Evolutionary conservation across 139 green algal genomes (phyloP), one percentile per base, ranked within the genome.

Genomic region (Auxenochlorella pyrenoidosa): DNA sequence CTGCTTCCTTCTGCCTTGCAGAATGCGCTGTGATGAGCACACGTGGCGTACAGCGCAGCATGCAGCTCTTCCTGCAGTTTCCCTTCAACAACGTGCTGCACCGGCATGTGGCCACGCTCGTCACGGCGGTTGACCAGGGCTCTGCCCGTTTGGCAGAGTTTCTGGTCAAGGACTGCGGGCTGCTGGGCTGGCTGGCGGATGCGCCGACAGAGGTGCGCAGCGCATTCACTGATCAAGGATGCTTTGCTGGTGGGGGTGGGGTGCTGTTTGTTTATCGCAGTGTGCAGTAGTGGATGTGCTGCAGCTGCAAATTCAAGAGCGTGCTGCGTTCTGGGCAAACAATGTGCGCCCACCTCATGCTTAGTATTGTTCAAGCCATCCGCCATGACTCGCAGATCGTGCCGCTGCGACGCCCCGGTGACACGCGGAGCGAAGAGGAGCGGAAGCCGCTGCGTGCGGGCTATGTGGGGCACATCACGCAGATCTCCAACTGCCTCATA

Each of bases 21-120:
- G 81, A 86, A 30, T 34, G 41, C 40, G 81, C 81, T 21, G 71
- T 98, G 6, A 90, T 97, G 13, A 65, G 76, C 18, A 88, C 91
- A 21, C 85, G 81, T 22, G 90, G 89, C 19, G 71, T 98, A 38
- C 86, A 87, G 13, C 47, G 87, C 10, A 94, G 91, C 88, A 89
- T 98, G 84, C 79, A 94, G 58, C 93, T 99, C 34, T 96, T 99
- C 59, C 78, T 91, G 70, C 72, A 76, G 24, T 97, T 95, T 88
- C 96, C 96, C 43, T 98, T 99, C 94, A 98, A 99, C 91, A 98
- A 97, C 89, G 89, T 96, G 60, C 89, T 99, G 86, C 96, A 99
- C 87, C 93, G 95, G 82, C 91, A 93, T 44, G 94, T 97, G 24
- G 84, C 88, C 1, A 77, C 79, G 5, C 86, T 98, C 85, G n/a